phyloP scores from a whole-genome alignment of 768 basidiomycete genomes.

The Lactifluus volemus region DNA sequence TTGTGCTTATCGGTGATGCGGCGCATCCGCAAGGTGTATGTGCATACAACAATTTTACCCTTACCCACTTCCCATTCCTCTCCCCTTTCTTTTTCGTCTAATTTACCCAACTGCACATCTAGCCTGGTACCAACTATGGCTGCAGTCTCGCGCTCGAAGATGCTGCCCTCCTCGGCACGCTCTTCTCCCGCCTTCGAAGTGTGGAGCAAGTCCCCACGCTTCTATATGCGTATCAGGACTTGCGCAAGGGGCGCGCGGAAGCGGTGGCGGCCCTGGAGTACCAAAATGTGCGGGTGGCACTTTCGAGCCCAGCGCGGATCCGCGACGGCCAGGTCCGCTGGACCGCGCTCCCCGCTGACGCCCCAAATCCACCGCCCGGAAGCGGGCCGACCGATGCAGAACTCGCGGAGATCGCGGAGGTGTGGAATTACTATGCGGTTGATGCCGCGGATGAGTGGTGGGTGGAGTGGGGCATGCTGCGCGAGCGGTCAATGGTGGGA shows the following conservation, averaged over 20 bases:
- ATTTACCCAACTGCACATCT: neutral
- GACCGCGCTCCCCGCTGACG: neutral
- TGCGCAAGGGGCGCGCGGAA: conserved; percentile 21
- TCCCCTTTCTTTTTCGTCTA: neutral
- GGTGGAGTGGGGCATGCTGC: conserved; percentile 17
- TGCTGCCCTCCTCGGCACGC: conserved; percentile 24
- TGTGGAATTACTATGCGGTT: conserved; percentile 17
- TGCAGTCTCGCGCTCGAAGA: conserved; percentile 22
- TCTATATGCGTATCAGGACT: conserved; percentile 23
- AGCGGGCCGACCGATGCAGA: conserved; percentile 4
- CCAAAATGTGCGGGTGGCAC: neutral
- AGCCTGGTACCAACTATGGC: conserved; percentile 33
- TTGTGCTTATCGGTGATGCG: conserved; percentile 32
- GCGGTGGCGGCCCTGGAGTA: neutral
- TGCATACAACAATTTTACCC: neutral
- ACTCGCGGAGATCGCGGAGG: conserved; percentile 9
- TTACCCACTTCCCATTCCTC: neutral
- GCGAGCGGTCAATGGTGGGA: conserved; percentile 4
- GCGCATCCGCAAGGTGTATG: conserved; percentile 26
- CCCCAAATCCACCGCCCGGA: neutral
- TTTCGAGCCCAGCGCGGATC: neutral
- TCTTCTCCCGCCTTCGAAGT: conserved; percentile 24
- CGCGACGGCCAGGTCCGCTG: conserved; percentile 9
- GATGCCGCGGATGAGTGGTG: conserved; percentile 20
- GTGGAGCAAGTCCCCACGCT: conserved; percentile 21